These are phyloP conservation scores for Helotiales sp. DNA, from an alignment of 2,329 filamentous ascomycete genomes.

Conservation along the genomic window DNA sequence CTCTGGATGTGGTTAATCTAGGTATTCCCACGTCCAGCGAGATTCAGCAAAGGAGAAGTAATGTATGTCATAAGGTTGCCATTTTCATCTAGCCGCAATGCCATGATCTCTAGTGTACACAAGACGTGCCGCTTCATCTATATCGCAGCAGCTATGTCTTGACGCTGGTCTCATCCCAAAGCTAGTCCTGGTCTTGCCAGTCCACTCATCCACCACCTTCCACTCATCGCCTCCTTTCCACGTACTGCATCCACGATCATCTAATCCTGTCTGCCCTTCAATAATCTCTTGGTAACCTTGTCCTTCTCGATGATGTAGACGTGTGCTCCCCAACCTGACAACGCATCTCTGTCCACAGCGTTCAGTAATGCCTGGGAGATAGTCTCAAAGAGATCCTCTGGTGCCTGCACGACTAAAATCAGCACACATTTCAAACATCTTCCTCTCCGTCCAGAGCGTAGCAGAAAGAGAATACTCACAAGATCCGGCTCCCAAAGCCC, in stretches of 20 bases:
- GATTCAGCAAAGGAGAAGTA: slow-evolving; percentile 1
- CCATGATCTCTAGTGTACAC: slow-evolving; percentile 31
- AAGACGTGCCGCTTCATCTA: slow-evolving; percentile 15
- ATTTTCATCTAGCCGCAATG: slow-evolving; percentile 23
- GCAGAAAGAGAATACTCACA: slow-evolving; percentile 47
- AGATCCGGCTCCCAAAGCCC: slow-evolving; percentile 96
- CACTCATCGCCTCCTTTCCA: not conserved
- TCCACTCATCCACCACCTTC: not conserved
- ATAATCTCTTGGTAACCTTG: slow-evolving; percentile 97
- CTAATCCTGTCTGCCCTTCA: slow-evolving; percentile 96
- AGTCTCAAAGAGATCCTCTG: slow-evolving; percentile 97
- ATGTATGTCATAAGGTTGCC: slow-evolving; percentile 17
- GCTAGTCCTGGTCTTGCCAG: not conserved
- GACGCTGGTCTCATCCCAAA: slow-evolving; percentile 1
- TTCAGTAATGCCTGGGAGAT: slow-evolving; percentile 95
- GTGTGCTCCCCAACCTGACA: slow-evolving; percentile 97
- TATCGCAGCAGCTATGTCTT: slow-evolving; percentile 2
- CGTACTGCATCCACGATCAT: not conserved
- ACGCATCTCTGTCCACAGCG: slow-evolving; percentile 92
- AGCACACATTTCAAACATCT: not conserved
- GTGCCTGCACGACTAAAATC: slow-evolving; percentile 55
- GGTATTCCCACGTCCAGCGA: no score
- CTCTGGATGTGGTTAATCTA: no score
- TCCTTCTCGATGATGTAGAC: slow-evolving; percentile 99
- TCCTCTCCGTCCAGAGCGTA: not conserved